phyloP scores from a whole-genome alignment of 148 eudicot genomes.

The Heliosperma pusillum region DNA sequence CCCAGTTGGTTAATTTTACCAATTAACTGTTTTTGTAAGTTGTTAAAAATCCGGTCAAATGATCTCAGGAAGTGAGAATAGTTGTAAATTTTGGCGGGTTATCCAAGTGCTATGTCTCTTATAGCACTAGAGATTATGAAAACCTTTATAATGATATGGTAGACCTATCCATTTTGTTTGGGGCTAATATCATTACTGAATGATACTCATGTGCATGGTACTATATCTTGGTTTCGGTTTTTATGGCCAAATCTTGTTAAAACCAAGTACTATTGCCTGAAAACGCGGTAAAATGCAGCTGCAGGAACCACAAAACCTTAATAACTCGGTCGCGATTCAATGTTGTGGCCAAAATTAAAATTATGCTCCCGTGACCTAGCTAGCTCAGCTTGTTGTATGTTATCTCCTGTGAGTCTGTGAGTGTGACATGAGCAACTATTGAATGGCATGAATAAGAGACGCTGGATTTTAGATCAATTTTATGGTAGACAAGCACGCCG shows the following conservation, averaged over 20 bases:
- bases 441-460: not conserved
- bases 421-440: not conserved
- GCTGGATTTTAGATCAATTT: not conserved
- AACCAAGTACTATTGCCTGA: too few species aligned
- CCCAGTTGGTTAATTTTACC: not conserved
- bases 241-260: too few species aligned
- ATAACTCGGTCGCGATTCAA: too few species aligned
- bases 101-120: not conserved
- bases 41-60: not conserved
- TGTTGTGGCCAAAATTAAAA: too few species aligned
- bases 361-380: not conserved
- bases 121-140: not conserved
- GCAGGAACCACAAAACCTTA: too few species aligned
- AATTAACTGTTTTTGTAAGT: too few species aligned
- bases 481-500: not conserved
- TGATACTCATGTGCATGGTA: not conserved
- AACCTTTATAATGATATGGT: not conserved
- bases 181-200: not conserved
- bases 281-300: too few species aligned
- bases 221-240: too few species aligned
- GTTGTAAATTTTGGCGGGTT: not conserved
- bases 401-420: not conserved
- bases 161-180: not conserved
- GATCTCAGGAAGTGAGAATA: not conserved
- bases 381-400: not conserved